A percentile compares a stretch with the other conserved stretches of the same genome.
Evolutionary conservation across 2,329 filamentous ascomycete genomes (phyloP).

Genomic region (Pestalotiopsis sp.): DNA sequence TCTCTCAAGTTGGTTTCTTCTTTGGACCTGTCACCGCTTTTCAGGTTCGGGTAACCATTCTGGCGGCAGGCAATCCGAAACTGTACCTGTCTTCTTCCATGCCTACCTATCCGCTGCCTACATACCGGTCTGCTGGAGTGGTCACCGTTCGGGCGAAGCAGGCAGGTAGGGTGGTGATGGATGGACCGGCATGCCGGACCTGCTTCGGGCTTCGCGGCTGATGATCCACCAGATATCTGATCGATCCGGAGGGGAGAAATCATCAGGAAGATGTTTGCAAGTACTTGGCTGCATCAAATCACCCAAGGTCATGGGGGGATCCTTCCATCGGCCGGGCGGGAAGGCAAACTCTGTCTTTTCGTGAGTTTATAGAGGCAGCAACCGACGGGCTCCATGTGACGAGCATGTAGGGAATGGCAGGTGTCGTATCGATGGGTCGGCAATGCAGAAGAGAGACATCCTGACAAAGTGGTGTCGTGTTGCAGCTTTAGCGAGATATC

Average conservation of each 20-base stretch:
- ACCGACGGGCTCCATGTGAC: neutral
- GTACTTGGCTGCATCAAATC: too few species aligned
- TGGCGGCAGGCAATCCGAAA: neutral
- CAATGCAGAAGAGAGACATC: neutral
- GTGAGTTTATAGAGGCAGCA: neutral
- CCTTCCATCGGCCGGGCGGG: neutral
- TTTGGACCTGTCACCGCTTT: neutral
- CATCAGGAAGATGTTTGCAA: too few species aligned
- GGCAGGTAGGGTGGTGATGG: neutral
- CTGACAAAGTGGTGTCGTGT: too few species aligned
- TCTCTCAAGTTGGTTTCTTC: neutral
- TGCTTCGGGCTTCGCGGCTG: neutral
- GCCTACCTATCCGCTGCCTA: too few species aligned
- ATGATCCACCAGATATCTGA: neutral
- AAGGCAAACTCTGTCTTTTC: neutral
- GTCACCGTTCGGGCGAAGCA: neutral
- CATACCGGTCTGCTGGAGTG: neutral
- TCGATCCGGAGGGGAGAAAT: neutral
- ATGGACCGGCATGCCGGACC: neutral
- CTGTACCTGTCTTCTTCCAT: neutral
- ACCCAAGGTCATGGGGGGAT: too few species aligned
- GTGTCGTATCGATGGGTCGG: neutral
- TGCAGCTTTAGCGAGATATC: neutral
- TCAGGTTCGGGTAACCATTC: neutral
- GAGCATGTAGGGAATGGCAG: neutral